Conservation (phyloP, 306 rosid species). For the Dalbergia cochinchinensis region DNA sequence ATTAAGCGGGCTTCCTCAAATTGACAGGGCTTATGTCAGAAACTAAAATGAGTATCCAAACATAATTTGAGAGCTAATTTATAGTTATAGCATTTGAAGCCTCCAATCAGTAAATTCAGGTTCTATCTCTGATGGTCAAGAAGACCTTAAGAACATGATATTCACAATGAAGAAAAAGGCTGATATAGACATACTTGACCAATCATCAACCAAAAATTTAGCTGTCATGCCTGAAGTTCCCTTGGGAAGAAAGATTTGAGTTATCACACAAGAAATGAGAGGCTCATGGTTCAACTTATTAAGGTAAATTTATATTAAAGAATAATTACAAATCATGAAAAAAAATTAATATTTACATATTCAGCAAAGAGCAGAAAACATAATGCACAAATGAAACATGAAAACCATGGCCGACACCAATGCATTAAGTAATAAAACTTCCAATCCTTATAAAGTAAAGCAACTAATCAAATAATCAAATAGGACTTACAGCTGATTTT, state of each 20-base stretch:
- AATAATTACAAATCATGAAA: slow-evolving; percentile 5
- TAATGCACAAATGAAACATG: slow-evolving; percentile 14
- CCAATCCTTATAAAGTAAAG: slow-evolving; percentile 29
- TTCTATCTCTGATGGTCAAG: slow-evolving; percentile 15
- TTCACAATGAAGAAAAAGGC: slow-evolving; percentile 30
- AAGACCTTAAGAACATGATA: background rate
- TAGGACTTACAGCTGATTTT: slow-evolving; percentile 91
- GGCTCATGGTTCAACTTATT: slow-evolving; percentile 12
- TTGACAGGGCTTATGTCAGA: background rate
- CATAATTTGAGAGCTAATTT: slow-evolving; percentile 15
- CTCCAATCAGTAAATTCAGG: background rate
- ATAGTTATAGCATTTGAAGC: slow-evolving; percentile 9
- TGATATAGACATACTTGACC: slow-evolving; percentile 26
- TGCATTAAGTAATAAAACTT: slow-evolving; percentile 39
- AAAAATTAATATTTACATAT: background rate
- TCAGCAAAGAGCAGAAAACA: background rate
- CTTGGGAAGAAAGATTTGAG: slow-evolving; percentile 25
- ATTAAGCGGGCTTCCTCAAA: background rate
- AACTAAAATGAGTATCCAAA: slow-evolving; percentile 2
- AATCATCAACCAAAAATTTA: slow-evolving; percentile 27
- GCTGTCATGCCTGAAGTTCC: slow-evolving; percentile 5
- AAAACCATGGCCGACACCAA: slow-evolving; percentile 38
- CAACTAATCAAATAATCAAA: slow-evolving; percentile 40
- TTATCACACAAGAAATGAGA: slow-evolving; percentile 15
- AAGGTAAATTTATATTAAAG: slow-evolving; percentile 28